Percentiles rank a stretch among this genome's conserved stretches.
These are phyloP conservation scores for Puccinia hordei DNA, from an alignment of 1,284 basidiomycete species.

Conservation along the genomic window DNA sequence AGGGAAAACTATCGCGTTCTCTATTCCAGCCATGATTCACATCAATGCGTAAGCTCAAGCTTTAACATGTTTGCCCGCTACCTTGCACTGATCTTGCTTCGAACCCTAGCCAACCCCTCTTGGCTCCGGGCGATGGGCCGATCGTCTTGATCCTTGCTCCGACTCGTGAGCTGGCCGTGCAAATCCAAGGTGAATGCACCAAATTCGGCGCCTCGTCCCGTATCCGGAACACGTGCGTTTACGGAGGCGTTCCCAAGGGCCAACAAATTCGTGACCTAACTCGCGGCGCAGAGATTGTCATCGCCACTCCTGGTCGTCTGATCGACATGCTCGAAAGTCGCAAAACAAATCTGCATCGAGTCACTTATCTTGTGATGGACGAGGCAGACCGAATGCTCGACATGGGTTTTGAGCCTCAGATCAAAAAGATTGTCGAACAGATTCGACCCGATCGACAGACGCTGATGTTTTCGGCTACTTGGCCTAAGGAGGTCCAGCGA, in stretches of 20 bases:
- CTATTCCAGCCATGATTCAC: constrained; percentile 97
- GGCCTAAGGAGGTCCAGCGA: constrained; percentile 99
- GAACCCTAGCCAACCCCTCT: constrained; percentile 75
- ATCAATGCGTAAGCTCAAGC: constrained; percentile 81
- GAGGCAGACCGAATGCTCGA: constrained; percentile 72
- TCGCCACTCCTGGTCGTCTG: constrained; percentile 83
- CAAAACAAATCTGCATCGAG: constrained; percentile 91
- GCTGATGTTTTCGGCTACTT: constrained; percentile 88
- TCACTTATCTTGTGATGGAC: constrained; percentile 98
- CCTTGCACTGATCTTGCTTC: constrained; percentile 20
- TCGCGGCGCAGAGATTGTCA: constrained; percentile 93
- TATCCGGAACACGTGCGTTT: constrained; percentile 96
- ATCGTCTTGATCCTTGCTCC: constrained; percentile 96
- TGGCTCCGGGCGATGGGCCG: constrained; percentile 91
- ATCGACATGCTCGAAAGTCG: constrained; percentile 94
- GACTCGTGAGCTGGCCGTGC: constrained; percentile 96
- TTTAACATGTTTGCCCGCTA: neutral
- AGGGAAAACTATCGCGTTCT: constrained; percentile 97
- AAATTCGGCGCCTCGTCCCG: constrained; percentile 97
- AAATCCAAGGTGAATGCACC: constrained; percentile 97
- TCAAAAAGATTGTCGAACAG: constrained; percentile 94
- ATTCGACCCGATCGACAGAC: constrained; percentile 59
- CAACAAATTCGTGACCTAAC: constrained; percentile 96
- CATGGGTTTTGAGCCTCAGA: constrained; percentile 94
- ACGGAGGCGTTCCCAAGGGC: constrained; percentile 97